Conservation (phyloP, 306 rosid species). For the Castanea crenata region DNA sequence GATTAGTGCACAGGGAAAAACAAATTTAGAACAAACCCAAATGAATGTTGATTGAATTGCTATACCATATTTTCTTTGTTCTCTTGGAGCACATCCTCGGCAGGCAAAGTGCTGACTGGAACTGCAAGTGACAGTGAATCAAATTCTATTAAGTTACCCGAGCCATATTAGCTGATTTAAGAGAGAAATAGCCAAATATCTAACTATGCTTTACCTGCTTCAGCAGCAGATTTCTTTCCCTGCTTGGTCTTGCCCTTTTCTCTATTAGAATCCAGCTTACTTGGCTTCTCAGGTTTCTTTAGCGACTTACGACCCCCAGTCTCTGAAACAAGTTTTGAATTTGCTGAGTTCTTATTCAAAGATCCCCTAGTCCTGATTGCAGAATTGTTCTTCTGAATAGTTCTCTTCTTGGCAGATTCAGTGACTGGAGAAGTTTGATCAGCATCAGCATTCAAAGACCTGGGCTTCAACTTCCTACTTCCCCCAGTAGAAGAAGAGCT, state of each 20-base stretch:
- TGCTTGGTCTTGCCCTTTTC: slow-evolving; percentile 43
- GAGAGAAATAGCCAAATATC: background rate
- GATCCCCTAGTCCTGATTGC: slow-evolving; percentile 39
- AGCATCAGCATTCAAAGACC: slow-evolving; percentile 42
- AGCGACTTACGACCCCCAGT: slow-evolving; percentile 25
- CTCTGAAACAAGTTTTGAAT: slow-evolving; percentile 43
- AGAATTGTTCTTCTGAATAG: slow-evolving; percentile 31
- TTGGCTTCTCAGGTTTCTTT: slow-evolving; percentile 54
- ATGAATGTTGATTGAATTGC: background rate
- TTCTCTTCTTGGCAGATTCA: slow-evolving; percentile 42
- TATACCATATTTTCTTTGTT: slow-evolving; percentile 76
- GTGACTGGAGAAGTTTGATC: slow-evolving; percentile 40
- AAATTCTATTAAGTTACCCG: slow-evolving; percentile 3
- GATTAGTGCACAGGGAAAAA: background rate
- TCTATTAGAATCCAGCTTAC: slow-evolving; percentile 37
- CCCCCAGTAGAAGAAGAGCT: slow-evolving; percentile 47
- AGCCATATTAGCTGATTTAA: background rate
- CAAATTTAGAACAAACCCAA: background rate
- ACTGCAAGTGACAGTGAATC: slow-evolving; percentile 29
- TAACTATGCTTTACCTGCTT: slow-evolving; percentile 38
- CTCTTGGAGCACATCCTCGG: slow-evolving; percentile 35
- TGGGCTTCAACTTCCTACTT: slow-evolving; percentile 52
- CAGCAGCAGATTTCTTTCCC: slow-evolving; percentile 40
- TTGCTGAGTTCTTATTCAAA: slow-evolving; percentile 37
- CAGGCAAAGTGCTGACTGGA: slow-evolving; percentile 29